Percentiles rank a stretch among this genome's conserved stretches.
Conservation (phyloP, 176 grass and related monocot genomes). For the Alopecurus myosuroides region DNA sequence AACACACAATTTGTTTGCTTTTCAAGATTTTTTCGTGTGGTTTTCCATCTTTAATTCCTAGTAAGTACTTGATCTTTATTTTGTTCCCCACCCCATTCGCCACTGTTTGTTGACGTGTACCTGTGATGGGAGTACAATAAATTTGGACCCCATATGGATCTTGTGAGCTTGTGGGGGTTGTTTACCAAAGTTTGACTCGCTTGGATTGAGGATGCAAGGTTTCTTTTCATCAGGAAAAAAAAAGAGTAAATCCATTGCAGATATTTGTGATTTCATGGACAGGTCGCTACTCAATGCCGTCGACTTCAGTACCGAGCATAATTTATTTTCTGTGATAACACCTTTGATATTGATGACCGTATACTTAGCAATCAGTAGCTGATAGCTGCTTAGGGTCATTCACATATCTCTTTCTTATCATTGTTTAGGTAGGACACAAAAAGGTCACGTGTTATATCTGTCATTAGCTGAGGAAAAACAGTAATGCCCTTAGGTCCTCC, state of each 20-base stretch:
- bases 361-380: neutral
- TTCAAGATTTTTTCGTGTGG: neutral
- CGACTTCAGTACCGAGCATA: neutral
- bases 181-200: conserved; percentile 36
- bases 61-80: conserved; percentile 25
- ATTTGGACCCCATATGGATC: conserved; percentile 24
- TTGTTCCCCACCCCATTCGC: conserved; percentile 13
- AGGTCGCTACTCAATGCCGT: neutral
- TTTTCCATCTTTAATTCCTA: conserved; percentile 3
- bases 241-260: neutral
- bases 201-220: neutral
- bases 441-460: conserved; percentile 7
- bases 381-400: conserved; percentile 15
- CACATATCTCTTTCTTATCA: conserved; percentile 25
- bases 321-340: neutral
- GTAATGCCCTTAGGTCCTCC: neutral
- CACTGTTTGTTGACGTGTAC: conserved; percentile 20
- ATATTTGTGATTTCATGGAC: neutral
- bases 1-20: neutral
- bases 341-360: neutral
- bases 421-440: conserved; percentile 20
- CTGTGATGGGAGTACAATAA: conserved; percentile 54
- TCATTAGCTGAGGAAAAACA: neutral
- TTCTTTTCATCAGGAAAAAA: neutral
- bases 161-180: conserved; percentile 19